Conservation (phyloP, 768 basidiomycete genomes). For the Boletus sensibilis region DNA sequence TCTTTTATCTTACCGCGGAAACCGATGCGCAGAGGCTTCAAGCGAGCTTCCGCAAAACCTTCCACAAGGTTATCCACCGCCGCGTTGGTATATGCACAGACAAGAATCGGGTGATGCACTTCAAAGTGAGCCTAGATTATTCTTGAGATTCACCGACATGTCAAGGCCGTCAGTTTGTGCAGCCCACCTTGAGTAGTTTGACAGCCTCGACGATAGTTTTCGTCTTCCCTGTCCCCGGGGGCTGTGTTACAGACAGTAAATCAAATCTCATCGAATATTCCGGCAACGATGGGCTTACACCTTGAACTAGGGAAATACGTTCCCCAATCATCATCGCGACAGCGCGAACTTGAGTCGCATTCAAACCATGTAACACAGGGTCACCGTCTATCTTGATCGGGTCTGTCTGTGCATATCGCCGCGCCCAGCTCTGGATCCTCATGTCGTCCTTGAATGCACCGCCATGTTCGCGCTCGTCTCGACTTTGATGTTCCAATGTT, state of each 20-base stretch:
- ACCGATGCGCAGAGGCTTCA: constrained; percentile 79
- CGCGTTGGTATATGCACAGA: constrained; percentile 93
- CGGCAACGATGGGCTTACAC: constrained; percentile 47
- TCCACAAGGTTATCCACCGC: constrained; percentile 91
- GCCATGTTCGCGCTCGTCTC: constrained; percentile 22
- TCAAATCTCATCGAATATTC: background rate
- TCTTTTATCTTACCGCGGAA: constrained; percentile 57
- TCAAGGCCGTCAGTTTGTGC: background rate
- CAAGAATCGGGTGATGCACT: constrained; percentile 79
- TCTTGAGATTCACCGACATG: background rate
- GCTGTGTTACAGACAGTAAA: constrained; percentile 41
- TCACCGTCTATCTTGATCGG: constrained; percentile 77
- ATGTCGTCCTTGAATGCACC: constrained; percentile 71
- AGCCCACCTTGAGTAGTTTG: constrained; percentile 67
- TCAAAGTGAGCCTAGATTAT: constrained; percentile 65
- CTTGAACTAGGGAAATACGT: constrained; percentile 79
- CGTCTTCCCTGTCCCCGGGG: constrained; percentile 92
- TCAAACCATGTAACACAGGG: constrained; percentile 62
- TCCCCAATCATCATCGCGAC: constrained; percentile 86
- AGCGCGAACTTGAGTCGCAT: constrained; percentile 75
- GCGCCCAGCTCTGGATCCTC: constrained; percentile 79
- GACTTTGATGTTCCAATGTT: constrained; percentile 38
- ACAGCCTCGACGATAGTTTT: constrained; percentile 87
- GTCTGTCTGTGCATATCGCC: constrained; percentile 54
- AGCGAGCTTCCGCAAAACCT: constrained; percentile 56